Base-by-base conservation (phyloP, 106 monocot species). In the Apostasia shenzhenica region DNA sequence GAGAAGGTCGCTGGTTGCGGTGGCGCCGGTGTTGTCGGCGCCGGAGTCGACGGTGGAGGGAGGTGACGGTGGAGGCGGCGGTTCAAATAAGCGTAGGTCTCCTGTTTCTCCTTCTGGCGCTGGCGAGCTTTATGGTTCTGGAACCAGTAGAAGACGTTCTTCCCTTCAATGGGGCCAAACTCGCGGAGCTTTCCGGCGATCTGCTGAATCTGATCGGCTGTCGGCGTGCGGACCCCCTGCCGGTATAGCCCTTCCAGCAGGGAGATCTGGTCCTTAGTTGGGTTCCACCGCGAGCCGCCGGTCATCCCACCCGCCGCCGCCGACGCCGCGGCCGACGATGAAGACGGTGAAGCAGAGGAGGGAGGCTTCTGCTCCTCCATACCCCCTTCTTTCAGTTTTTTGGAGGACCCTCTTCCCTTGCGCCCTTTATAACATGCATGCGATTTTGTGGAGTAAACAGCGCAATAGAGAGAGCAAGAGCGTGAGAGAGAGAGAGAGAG, bases 81-180 rank as follows among this genome's bases (percentile, higher is more conserved):
- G 72, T 57, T 78, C 57, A 82, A 86, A 70, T 86, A 91, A 6
- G 85, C 78, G 46, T 83, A 76, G 63, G 68, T 84, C 55, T 91
- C 86, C 77, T 91, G 95, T 77, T 86, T 93, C 76, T 86, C 73
- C 75, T 79, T 86, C 81, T 91, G 91, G 12, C 95, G 56, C 68
- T 91, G 88, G 51, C 95, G 59, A 0, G 95, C 95, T 78, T 95
- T 95, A 70, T 95, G 95, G 75, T 95, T 95, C 73, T 95, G 95
- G 67, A 95, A 95, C 95, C 95, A 95, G 77, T 95, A 95, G 81
- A 95, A 95, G 2, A 95, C 95, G 62, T 95, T 95, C 82, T 95
- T 95, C 14, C 91, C 95, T 59, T 95, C 95, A 14, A 91, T 91
- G 67, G 41, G 63, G 1, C 94, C 94, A 46, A 61, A 84, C 81